These are phyloP conservation scores for Neurospora terricola DNA, from an alignment of 495 filamentous ascomycete genomes.

Conservation along the genomic window DNA sequence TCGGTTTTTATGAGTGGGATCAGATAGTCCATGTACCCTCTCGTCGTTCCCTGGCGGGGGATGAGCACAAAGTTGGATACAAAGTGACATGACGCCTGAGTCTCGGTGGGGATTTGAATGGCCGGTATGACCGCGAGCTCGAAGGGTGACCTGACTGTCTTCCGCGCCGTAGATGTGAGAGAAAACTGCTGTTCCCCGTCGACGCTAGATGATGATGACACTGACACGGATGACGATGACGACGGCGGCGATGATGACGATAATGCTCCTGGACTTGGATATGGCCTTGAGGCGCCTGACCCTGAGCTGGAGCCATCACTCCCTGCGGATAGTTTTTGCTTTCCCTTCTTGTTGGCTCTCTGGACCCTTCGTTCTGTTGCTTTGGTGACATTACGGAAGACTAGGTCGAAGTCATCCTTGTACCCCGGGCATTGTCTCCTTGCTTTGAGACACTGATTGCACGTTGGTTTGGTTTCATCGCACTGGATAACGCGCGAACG, in stretches of 20 bases:
- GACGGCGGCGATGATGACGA: not conserved
- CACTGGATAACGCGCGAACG: conserved; percentile 33
- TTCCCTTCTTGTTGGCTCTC: conserved; percentile 27
- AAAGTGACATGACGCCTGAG: conserved; percentile 45
- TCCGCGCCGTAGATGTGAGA: not conserved
- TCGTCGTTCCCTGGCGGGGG: conserved; percentile 29
- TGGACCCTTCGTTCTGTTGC: conserved; percentile 44
- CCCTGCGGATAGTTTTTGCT: not conserved
- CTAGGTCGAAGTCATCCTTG: conserved; percentile 56
- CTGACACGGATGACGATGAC: not conserved
- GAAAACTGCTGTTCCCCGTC: not conserved
- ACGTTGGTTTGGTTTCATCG: conserved; percentile 59
- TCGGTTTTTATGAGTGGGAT: conserved; percentile 42
- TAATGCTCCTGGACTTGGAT: not conserved
- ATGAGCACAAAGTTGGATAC: conserved; percentile 46
- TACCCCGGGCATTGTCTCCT: conserved; percentile 60
- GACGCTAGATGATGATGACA: not conserved
- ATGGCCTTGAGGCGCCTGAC: not conserved
- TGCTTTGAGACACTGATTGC: conserved; percentile 58
- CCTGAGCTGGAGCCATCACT: not conserved
- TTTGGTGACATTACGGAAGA: conserved; percentile 57
- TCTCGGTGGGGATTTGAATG: conserved; percentile 29
- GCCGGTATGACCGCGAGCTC: conserved; percentile 17
- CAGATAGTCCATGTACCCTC: conserved; percentile 49
- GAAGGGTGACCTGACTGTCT: conserved; percentile 4